Base-by-base conservation (phyloP, 768 basidiomycete species). In the Candolleomyces eurysporus region DNA sequence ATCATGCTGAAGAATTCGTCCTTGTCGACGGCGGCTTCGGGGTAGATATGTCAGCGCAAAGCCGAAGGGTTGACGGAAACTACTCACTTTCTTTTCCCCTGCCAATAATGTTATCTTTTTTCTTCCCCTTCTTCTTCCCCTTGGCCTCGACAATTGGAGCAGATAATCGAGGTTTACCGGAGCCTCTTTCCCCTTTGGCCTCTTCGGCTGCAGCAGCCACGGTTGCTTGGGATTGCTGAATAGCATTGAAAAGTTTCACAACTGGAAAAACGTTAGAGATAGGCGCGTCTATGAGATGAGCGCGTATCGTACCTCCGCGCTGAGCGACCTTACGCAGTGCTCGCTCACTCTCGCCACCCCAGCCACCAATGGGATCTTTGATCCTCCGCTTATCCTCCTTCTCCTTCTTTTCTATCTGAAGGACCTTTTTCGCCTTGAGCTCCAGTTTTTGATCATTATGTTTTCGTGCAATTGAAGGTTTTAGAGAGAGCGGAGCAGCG, bases 1-100 rank as follows among this genome's bases (percentile, higher is more conserved):
- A 94, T 92, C 81, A 92, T 87, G 65, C 91, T 84, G 69, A 94
- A 85, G 73, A 94, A 94, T 59, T 85, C 82, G 62, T 91, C 88
- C 73, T 88, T 84, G 60, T 84, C 87, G 19, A 91, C 80, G 4
- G 75, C 70, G 60, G 77, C 89, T 89, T 67, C 39, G 46, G 55
- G 48, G 64, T 30, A 39, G 57, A 59, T 10, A 65, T 61, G 30
- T 22, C 16, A 22, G 21, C 30, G 26, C 5, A 9, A n/a, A 30
- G 48, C 46, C 32, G 48, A 21, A 36, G 36, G 1, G 26, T 42
- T 5, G 11, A 36, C 11, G 31, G 30, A 22, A 19, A 19, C 11
- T 17, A 66, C 67, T 66, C 66, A 90, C 89, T 73, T 68, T 87
- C 85, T 75, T 84, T 85, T 21, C 79, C 83, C 67, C 80, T 68